These are phyloP conservation scores for Apiospora pterosperma DNA, from an alignment of 2,329 filamentous ascomycete species.

Conservation along the genomic window DNA sequence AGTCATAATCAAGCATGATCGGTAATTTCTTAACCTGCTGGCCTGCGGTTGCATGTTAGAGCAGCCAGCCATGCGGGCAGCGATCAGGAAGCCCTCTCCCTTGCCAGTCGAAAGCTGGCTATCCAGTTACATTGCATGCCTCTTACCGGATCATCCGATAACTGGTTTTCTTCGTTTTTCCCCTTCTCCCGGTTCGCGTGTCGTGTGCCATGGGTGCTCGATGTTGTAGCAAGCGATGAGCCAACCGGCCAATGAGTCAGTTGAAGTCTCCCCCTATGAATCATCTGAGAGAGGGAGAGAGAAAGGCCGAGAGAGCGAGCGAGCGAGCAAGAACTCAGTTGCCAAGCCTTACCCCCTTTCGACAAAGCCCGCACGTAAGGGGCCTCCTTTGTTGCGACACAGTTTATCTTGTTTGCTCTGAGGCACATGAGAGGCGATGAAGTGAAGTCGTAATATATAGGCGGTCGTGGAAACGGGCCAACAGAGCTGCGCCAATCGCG, in stretches of 20 bases:
- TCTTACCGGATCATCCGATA: neutral
- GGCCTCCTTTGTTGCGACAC: neutral
- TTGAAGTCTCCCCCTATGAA: neutral
- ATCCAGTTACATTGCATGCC: neutral
- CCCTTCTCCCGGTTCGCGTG: neutral
- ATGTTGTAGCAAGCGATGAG: neutral
- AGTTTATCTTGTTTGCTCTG: neutral
- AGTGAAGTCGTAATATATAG: neutral
- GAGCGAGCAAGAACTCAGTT: neutral
- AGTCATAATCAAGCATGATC: neutral
- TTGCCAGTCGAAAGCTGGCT: neutral
- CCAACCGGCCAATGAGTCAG: neutral
- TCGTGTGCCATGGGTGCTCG: neutral
- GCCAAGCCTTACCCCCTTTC: neutral
- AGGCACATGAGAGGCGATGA: neutral
- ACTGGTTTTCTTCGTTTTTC: neutral
- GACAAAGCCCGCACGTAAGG: neutral
- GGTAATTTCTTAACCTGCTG: neutral
- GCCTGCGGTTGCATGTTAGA: neutral
- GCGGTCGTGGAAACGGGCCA: neutral
- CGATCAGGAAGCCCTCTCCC: neutral
- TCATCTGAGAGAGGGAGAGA: neutral
- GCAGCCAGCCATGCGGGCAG: neutral
- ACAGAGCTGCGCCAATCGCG: neutral
- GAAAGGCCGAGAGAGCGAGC: neutral